Evolutionary conservation across 1,284 basidiomycete genomes (phyloP), one percentile per base, ranked within the genome.

Genomic region (Sanghuangporus baumii): DNA sequence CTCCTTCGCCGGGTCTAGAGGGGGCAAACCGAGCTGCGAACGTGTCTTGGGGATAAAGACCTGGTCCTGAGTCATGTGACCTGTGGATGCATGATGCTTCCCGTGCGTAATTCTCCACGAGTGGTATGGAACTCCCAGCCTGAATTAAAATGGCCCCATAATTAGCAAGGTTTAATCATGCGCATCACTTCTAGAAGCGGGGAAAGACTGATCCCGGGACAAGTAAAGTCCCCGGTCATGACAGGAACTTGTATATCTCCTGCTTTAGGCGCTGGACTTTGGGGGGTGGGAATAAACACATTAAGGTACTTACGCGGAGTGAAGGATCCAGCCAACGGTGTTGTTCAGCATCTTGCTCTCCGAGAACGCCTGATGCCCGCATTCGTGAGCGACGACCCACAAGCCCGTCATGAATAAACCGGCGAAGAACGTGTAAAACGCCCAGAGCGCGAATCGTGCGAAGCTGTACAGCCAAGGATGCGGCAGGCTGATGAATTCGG

Each of bases 341-440:
- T 98, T 95, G 82, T 99, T 99, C 76, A 98, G 81, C 36, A 81
- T 74, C 80, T 98, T 99, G 68, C 90, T 96, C 67, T 95, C 88
- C n/a, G 94, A 97, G 81, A 94, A 99, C 0, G 93, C 92, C 76
- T 98, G 96, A 76, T 99, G 97, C 54, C 97, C 96, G 71, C 91
- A 93, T 74, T 95, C 89, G 69, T 93, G 91, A 48, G 89, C 96
- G 66, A 97, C 81, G 67, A 98, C 90, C 96, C 96, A 98, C 59
- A 98, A 77, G 69, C 96, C 97, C 37, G 96, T 99, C 34, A 85
- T 89, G 66, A 95, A 92, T 55, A 97, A 84, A 62, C 96, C 96
- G n/a, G 87, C 78, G 67, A 82, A 81, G 76, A 97, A 88, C 62
- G 85, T 81, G 77, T 98, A 98, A 51, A 89, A 66, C 14, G 87